A percentile compares a stretch with the other conserved stretches of the same genome.
These are phyloP conservation scores for Echium plantagineum DNA, from an alignment of 257 asterid genomes.

Conservation along the genomic window DNA sequence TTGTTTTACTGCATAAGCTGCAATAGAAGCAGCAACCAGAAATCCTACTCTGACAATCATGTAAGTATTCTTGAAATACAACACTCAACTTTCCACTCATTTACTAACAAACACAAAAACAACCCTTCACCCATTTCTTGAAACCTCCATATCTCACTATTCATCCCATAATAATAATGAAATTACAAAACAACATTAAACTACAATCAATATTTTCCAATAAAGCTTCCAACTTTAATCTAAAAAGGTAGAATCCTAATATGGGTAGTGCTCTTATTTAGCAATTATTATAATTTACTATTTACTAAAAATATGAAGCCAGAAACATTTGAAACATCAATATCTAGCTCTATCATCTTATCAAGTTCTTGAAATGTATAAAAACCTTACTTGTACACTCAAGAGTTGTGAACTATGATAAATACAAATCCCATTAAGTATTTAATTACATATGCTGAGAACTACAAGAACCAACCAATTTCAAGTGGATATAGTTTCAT, in stretches of 20 bases:
- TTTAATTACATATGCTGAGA: too few species aligned
- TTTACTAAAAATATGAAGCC: background rate
- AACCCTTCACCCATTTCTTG: background rate
- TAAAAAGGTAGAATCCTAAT: too few species aligned
- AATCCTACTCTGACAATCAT: slow-evolving; percentile 91
- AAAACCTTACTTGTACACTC: background rate
- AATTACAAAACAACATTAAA: slow-evolving; percentile 6
- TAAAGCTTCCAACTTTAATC: background rate
- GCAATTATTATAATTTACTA: background rate
- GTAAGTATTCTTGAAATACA: slow-evolving; percentile 30
- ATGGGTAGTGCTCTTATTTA: background rate
- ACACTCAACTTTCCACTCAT: slow-evolving; percentile 38
- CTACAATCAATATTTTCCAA: background rate
- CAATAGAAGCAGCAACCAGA: slow-evolving; percentile 91
- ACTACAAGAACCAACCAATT: background rate
- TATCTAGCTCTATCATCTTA: background rate
- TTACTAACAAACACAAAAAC: slow-evolving; percentile 8
- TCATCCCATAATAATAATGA: slow-evolving; percentile 25
- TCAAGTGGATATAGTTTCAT: background rate
- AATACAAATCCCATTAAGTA: background rate
- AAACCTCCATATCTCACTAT: slow-evolving; percentile 30
- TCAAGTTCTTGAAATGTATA: background rate
- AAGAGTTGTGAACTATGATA: background rate
- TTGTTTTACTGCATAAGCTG: slow-evolving; percentile 82
- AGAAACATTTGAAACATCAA: background rate